phyloP scores from a whole-genome alignment of 169 alveolate species.

The Plasmodium yoelii region DNA sequence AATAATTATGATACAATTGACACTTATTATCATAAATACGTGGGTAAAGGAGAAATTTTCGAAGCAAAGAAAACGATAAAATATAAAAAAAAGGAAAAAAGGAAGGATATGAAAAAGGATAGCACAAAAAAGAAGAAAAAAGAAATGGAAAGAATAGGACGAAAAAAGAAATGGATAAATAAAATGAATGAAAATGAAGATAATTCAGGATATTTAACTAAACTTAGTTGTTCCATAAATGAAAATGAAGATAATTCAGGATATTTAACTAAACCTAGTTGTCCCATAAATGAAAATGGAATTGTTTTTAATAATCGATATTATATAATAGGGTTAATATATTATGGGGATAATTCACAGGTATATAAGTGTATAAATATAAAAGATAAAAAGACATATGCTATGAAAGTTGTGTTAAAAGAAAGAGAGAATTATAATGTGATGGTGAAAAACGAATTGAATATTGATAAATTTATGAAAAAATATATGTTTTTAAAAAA shows the following conservation, averaged over 20 bases:
- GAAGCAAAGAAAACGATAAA: not conserved
- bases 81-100: not conserved
- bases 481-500: conserved; percentile 57
- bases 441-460: not conserved
- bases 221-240: not conserved
- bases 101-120: not conserved
- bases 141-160: not conserved
- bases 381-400: conserved; percentile 36
- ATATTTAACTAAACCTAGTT: not conserved
- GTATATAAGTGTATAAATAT: conserved; percentile 64
- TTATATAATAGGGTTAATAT: conserved; percentile 38
- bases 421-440: conserved; percentile 10
- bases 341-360: conserved; percentile 73
- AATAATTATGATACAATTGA: too few species aligned
- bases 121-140: conserved; percentile 1
- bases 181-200: not conserved
- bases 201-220: not conserved
- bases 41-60: not conserved
- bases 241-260: not conserved
- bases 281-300: not conserved
- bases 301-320: conserved; percentile 10
- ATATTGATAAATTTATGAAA: conserved; percentile 4
- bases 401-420: conserved; percentile 57
- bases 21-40: not conserved
- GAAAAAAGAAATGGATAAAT: not conserved